phyloP scores from a whole-genome alignment of 225 moss, liverwort and hornwort species.

The Bryoerythrophyllum caledonicum region DNA sequence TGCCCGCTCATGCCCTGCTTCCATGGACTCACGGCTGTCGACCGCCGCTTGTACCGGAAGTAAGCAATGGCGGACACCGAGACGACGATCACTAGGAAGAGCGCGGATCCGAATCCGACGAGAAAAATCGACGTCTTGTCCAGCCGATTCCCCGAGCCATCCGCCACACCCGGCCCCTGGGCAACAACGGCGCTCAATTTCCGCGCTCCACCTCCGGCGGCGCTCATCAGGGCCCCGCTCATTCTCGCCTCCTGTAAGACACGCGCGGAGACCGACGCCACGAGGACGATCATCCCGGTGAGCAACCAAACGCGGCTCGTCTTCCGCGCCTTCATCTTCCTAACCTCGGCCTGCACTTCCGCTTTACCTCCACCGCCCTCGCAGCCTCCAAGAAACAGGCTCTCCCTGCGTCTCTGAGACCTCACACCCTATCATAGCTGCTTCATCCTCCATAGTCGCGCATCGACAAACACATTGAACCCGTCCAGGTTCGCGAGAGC shows the following conservation, averaged over 20 bases:
- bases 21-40: slow-evolving; percentile 63
- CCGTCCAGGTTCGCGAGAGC: background rate
- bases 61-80: slow-evolving; percentile 40
- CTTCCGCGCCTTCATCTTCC: no score
- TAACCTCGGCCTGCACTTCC: slow-evolving; percentile 22
- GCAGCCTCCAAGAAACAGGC: background rate
- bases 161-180: background rate
- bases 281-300: slow-evolving; percentile 17
- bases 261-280: slow-evolving; percentile 32
- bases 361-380: slow-evolving; percentile 21
- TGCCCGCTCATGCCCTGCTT: slow-evolving; percentile 70
- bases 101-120: slow-evolving; percentile 42
- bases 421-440: slow-evolving; percentile 30
- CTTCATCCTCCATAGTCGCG: slow-evolving; percentile 8
- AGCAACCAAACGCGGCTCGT: slow-evolving; percentile 26
- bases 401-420: slow-evolving; percentile 2
- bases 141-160: background rate
- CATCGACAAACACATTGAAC: slow-evolving; percentile 15
- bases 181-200: background rate
- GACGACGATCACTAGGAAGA: slow-evolving; percentile 38
- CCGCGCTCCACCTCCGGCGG: background rate
- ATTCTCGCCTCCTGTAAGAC: slow-evolving; percentile 15
- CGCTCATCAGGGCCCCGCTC: background rate
- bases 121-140: slow-evolving; percentile 22
- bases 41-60: slow-evolving; percentile 40